A percentile compares a stretch with the other conserved stretches of the same genome.
These are phyloP conservation scores for Pythium rishiriense DNA, from an alignment of 352 stramenopile genomes.

Conservation along the genomic window DNA sequence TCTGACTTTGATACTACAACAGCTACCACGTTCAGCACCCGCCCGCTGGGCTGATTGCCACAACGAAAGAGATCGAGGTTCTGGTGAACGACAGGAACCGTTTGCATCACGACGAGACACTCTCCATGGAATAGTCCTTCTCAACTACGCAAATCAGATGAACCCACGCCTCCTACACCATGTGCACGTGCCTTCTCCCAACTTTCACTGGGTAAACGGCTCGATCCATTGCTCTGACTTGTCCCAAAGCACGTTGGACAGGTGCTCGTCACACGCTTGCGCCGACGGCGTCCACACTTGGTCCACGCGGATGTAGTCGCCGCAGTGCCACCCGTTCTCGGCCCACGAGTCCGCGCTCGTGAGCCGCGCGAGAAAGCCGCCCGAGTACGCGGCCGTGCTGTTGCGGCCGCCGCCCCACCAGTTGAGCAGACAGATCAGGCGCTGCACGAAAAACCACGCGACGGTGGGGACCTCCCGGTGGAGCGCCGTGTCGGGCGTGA, in stretches of 20 bases:
- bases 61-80: too few relatives aligned
- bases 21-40: too few relatives aligned
- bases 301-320: constrained; percentile 33
- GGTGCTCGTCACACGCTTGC: constrained; percentile 21
- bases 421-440: constrained; percentile 3
- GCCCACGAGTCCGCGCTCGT: constrained; percentile 20
- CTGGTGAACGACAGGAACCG: too few relatives aligned
- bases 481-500: constrained; percentile 28
- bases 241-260: constrained; percentile 34
- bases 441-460: constrained; percentile 14
- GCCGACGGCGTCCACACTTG: constrained; percentile 20
- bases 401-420: constrained; percentile 8
- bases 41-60: too few relatives aligned
- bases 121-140: too few relatives aligned
- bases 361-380: constrained; percentile 30
- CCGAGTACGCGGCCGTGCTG: constrained; percentile 29
- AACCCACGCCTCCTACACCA: too few relatives aligned
- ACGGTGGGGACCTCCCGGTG: constrained; percentile 20
- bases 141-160: too few relatives aligned
- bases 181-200: neutral
- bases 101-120: too few relatives aligned
- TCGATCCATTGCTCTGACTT: constrained; percentile 27
- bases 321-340: constrained; percentile 19
- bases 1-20: too few relatives aligned
- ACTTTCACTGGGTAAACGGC: neutral